phyloP scores from a whole-genome alignment of 176 grass and related monocot genomes.

The Phyllostachys edulis region DNA sequence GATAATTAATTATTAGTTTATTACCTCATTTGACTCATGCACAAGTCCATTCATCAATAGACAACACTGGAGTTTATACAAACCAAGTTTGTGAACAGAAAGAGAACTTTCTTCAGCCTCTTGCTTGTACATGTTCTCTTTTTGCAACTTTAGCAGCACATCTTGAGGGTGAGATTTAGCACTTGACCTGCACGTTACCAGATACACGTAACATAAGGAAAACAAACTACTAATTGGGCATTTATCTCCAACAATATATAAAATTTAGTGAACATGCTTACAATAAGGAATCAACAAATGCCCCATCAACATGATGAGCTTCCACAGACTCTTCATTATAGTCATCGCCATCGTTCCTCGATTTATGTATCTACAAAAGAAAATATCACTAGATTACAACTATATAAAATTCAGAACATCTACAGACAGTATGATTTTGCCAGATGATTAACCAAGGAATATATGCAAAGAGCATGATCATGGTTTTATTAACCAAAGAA shows the following conservation, averaged over 20 bases:
- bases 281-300: conserved; percentile 88
- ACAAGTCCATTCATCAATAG: conserved; percentile 98
- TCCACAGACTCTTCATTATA: conserved; percentile 75
- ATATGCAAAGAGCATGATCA: neutral
- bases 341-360: conserved; percentile 49
- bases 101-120: conserved; percentile 74
- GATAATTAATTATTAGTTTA: neutral
- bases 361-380: conserved; percentile 69
- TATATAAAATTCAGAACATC: conserved; percentile 31
- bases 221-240: conserved; percentile 9
- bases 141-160: conserved; percentile 70
- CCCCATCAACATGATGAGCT: conserved; percentile 82
- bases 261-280: conserved; percentile 45
- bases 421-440: conserved; percentile 17
- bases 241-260: conserved; percentile 12
- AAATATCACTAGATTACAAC: conserved; percentile 32
- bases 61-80: conserved; percentile 76
- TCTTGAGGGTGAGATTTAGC: conserved; percentile 96
- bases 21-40: conserved; percentile 85
- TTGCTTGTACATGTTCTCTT: conserved; percentile 63
- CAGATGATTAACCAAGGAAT: conserved; percentile 3
- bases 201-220: conserved; percentile 11
- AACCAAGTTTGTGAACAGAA: conserved; percentile 87
- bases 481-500: neutral
- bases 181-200: conserved; percentile 58